Evolutionary conservation across 805 yeast species (phyloP), one percentile per base, ranked within the genome.

Genomic region (Cyberlindnera xishuangbannaensis): DNA sequence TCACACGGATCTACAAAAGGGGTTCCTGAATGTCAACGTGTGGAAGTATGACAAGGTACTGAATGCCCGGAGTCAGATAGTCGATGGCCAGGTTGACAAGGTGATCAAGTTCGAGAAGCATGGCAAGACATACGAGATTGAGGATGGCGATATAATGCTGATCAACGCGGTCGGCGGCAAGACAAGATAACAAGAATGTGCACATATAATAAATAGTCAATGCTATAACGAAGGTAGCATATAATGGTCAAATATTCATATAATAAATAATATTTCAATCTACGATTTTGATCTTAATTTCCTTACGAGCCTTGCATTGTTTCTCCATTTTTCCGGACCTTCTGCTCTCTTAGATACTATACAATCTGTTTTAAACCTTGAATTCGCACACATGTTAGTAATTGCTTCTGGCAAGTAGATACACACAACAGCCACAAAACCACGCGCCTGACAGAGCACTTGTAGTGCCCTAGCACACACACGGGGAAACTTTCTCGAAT

Each of bases 141-240:
- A 82, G 50, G 95, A 87, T 51, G 94, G 95, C 18, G 96, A 87
- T 58, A 71, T 87, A 31, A 64, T 82, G 24, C 61, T 78, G 32
- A 76, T 87, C 59, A 81, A 81, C 53, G 80, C 87, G 4, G 78
- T 76, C 33, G 79, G 78, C 18, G 84, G 81, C 27, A 77, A 76
- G 55, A 59, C 56, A 3, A 55, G 59, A 38, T 56, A 36, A 27
- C 22, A 3, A 27, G 12, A 15, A n/a, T n/a, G n/a, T n/a, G n/a
- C n/a, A n/a, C n/a, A n/a, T n/a, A n/a, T n/a, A n/a, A n/a, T n/a
- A n/a, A n/a, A n/a, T n/a, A n/a, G n/a, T n/a, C 23, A 20, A 12
- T 20, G 12, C 23, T 20, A 12, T 20, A 20, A n/a, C n/a, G n/a
- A n/a, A n/a, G n/a, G n/a, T n/a, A n/a, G n/a, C n/a, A n/a, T n/a